Conservation (phyloP, 345 rosid species). For the Populus ilicifolia region DNA sequence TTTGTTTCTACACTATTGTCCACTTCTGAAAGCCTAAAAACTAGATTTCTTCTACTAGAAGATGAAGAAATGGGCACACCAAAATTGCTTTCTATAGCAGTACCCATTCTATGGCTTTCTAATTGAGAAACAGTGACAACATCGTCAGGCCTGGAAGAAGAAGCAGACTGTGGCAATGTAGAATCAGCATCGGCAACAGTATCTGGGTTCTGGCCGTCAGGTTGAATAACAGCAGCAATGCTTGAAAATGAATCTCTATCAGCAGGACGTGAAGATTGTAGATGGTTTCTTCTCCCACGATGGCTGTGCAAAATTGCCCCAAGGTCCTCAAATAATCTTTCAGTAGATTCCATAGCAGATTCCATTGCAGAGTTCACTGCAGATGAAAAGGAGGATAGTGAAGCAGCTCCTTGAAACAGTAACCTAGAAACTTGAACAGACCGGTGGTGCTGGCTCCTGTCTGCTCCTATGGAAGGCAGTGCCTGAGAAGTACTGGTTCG, state of each 20-base stretch:
- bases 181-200: slow-evolving; percentile 23
- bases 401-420: slow-evolving; percentile 27
- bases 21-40: slow-evolving; percentile 6
- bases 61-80: not conserved
- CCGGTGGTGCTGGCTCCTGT: slow-evolving; percentile 12
- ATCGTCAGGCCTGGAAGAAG: slow-evolving; percentile 19
- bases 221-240: slow-evolving; percentile 9
- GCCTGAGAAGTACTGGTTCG: slow-evolving; percentile 2
- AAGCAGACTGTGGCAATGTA: slow-evolving; percentile 1
- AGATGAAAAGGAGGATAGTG: slow-evolving; percentile 35
- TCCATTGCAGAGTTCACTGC: slow-evolving; percentile 26
- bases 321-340: slow-evolving; percentile 30
- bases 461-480: not conserved
- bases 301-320: slow-evolving; percentile 32
- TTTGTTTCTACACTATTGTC: not conserved
- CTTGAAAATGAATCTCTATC: slow-evolving; percentile 28
- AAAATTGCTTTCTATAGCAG: not conserved
- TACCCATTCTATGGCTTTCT: not conserved
- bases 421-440: slow-evolving; percentile 29
- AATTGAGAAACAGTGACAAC: slow-evolving; percentile 6
- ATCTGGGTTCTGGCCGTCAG: slow-evolving; percentile 18
- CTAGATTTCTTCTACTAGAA: slow-evolving; percentile 7
- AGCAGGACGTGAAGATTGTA: slow-evolving; percentile 19
- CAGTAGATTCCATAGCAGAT: slow-evolving; percentile 38
- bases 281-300: slow-evolving; percentile 27